Base-by-base conservation (phyloP, 768 basidiomycete species). In the Suillus plorans region DNA sequence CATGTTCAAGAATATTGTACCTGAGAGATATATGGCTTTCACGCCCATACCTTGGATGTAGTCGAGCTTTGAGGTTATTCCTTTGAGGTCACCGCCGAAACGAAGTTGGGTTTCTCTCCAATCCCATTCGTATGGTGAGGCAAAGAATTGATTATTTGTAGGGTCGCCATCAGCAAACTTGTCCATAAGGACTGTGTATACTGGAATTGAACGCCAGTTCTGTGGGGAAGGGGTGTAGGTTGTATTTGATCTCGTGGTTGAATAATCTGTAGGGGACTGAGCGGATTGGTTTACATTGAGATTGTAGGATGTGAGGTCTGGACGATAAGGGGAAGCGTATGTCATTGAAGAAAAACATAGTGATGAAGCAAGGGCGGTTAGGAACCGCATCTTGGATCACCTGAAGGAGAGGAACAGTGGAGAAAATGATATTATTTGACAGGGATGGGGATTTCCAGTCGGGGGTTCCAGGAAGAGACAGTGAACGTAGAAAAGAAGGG, bases 161-260 rank as follows among this genome's bases (percentile, higher is more conserved):
- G 95, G 95, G 74, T 95, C 91, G 1, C 95, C 95, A 70, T 97
- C 94, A 16, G 94, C 94, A 73, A 93, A 97, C 78, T 97, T 97
- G 84, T 97, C 95, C 69, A 95, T 76, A 60, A 97, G 88, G 70
- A 94, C 71, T 50, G 90, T 92, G 73, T 95, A 95, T 60, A 87
- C 82, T 1, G 93, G 92, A 13, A 94, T 77, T 7, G 85, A 79
- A 22, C 95, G 87, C 95, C 95, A 97, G 76, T 97, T 97, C 16
- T 68, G 55, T 0, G 95, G 95, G 0, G 94, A 95, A 0, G 85
- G 82, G 0, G 86, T 90, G 76, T 96, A 95, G 10, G 84, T 87
- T 1, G 78, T 79, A 69, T 87, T 90, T 2, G 82, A 76, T 47
- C 91, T 85, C 62, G 80, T 79, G 3, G 91, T 76, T 61, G 78